Percentiles rank a stretch among this genome's conserved stretches.
Conservation (phyloP, 2,329 filamentous ascomycete genomes). For the Pezicula carpinea region DNA sequence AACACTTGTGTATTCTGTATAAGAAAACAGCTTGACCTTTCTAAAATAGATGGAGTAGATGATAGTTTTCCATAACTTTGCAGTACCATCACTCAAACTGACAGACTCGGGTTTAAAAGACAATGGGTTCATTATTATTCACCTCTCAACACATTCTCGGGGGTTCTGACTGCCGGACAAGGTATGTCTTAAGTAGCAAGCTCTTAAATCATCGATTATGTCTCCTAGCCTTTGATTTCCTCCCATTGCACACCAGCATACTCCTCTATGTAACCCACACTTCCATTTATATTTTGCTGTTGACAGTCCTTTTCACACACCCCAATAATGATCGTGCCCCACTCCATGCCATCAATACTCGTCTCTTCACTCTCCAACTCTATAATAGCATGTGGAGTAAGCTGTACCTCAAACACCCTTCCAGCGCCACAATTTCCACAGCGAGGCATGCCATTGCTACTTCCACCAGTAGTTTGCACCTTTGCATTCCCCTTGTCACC, state of each 20-base stretch:
- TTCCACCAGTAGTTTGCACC: slow-evolving; percentile 20
- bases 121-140: no score
- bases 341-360: slow-evolving; percentile 86
- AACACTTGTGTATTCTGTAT: no score
- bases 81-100: no score
- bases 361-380: slow-evolving; percentile 77
- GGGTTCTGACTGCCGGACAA: no score
- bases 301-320: slow-evolving; percentile 80
- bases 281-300: slow-evolving; percentile 52
- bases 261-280: slow-evolving; percentile 81
- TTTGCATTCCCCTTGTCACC: slow-evolving; percentile 14
- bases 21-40: no score
- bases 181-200: no score
- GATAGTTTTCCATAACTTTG: no score
- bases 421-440: slow-evolving; percentile 72
- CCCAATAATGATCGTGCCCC: slow-evolving; percentile 86
- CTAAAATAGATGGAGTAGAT: no score
- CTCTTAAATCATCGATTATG: no score
- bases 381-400: slow-evolving; percentile 85
- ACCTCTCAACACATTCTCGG: no score
- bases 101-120: no score
- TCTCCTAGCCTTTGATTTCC: slow-evolving; percentile 44
- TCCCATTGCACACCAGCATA: slow-evolving; percentile 99
- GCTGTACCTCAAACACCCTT: slow-evolving; percentile 85
- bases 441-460: slow-evolving; percentile 55